Conservation (phyloP, 192 early-diverging fungal genomes). For the Chytriomyces sp. region DNA sequence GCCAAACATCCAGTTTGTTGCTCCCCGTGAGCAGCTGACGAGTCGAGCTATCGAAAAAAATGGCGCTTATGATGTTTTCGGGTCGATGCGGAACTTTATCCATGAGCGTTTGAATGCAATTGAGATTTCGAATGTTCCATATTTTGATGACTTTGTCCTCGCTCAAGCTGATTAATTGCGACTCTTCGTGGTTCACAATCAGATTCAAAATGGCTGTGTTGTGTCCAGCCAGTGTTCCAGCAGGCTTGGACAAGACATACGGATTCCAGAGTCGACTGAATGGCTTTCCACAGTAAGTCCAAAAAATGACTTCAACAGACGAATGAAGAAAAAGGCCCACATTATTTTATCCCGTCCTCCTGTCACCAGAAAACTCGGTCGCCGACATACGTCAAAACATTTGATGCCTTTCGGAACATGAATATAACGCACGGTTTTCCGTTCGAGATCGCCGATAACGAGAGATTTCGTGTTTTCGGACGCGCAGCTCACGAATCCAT, state of each 20-base stretch:
- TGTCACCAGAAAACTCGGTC: slow-evolving; percentile 67
- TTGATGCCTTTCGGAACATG: slow-evolving; percentile 65
- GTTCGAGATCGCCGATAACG: slow-evolving; percentile 64
- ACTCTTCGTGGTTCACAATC: slow-evolving; percentile 63
- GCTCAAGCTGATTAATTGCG: slow-evolving; percentile 61
- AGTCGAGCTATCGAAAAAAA: slow-evolving; percentile 60
- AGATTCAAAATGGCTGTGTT: slow-evolving; percentile 56
- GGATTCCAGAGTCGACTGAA: slow-evolving; percentile 71
- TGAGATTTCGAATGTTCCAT: slow-evolving; percentile 65
- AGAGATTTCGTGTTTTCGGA: slow-evolving; percentile 55
- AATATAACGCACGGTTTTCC: slow-evolving; percentile 58
- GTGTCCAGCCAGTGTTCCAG: slow-evolving; percentile 62
- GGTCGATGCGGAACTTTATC: slow-evolving; percentile 64
- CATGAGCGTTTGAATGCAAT: slow-evolving; percentile 63
- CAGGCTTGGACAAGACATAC: slow-evolving; percentile 68
- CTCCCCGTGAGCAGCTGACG: slow-evolving; percentile 62
- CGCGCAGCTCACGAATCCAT: slow-evolving; percentile 64
- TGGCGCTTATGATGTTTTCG: slow-evolving; percentile 61
- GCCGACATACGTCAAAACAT: slow-evolving; percentile 65
- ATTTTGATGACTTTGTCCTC: slow-evolving; percentile 69
- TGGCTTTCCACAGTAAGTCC: neutral
- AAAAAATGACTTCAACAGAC: neutral
- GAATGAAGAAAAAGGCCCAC: slow-evolving; percentile 40
- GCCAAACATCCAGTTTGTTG: slow-evolving; percentile 58
- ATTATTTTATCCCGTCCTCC: slow-evolving; percentile 70